Evolutionary conservation across 768 basidiomycete species (phyloP), one percentile per base, ranked within the genome.

Genomic region (Rhodotorula sphaerocarpa): DNA sequence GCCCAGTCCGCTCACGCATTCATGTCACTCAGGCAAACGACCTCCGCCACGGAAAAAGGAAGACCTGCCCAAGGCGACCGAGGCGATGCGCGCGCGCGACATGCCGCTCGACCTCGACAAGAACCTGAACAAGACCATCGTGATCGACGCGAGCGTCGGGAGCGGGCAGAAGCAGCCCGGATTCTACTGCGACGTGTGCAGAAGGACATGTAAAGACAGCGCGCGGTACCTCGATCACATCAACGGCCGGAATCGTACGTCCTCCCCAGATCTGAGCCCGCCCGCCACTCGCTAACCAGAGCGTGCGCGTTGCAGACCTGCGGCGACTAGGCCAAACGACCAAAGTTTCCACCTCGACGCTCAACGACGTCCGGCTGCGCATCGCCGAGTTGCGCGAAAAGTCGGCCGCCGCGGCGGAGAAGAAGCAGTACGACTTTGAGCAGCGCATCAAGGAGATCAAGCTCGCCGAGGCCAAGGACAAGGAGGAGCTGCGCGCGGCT

Each of bases 291-390:
- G 28, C 30, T 31, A 11, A 27, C 12, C 31, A 5, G 14, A 18
- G 27, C 11, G 20, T 34, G 36, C 36, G 36, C 36, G 36, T 52
- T 7, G 5, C 74, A 97, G 95, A 99, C 79, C 79, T 99, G 54
- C 85, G 90, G 45, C 82, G 80, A 30, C 71, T 97, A n/a, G 95
- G 95, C n/a, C 95, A 97, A 77, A 90, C 90, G 3, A 99, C 93
- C 25, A 86, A 85, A 57, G 79, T 95, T 57, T 85, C 84, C 71
- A 83, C 91, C 23, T 96, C 95, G 3, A 92, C 92, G 1, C 77
- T 97, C 23, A 84, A 85, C 67, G 90, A 99, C 77, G 95, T 99
- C 55, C 87, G 90, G 48, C 85, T 85, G 9, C 84, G 87, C 63
- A 97, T 99, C 76, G 88, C 88, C 0, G 78, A 81, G 42, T 78